phyloP scores from a whole-genome alignment of 768 basidiomycete species.

The Leccinellum albellum region DNA sequence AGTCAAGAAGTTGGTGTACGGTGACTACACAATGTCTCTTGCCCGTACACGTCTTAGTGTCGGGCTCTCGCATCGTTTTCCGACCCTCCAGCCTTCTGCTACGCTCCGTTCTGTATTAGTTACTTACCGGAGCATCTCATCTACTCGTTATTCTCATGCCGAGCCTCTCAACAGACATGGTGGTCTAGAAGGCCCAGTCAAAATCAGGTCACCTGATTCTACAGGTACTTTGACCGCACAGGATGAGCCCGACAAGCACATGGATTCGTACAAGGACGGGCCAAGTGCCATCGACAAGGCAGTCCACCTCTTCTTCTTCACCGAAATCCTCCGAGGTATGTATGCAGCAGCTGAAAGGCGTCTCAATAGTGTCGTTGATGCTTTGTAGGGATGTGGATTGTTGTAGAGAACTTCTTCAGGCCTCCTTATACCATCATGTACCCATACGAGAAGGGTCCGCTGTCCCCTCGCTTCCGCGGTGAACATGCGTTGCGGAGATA shows the following conservation, averaged over 20 bases:
- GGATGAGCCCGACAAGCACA: constrained; percentile 47
- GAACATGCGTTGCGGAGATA: constrained; percentile 97
- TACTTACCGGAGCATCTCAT: constrained; percentile 41
- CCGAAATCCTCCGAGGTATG: constrained; percentile 94
- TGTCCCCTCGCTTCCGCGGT: constrained; percentile 96
- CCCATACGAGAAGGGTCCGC: constrained; percentile 96
- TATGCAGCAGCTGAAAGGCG: constrained; percentile 33
- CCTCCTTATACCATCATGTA: constrained; percentile 99
- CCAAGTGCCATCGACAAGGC: constrained; percentile 95
- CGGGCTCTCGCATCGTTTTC: constrained; percentile 49
- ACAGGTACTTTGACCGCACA: constrained; percentile 35
- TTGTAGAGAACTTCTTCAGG: constrained; percentile 85
- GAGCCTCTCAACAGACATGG: constrained; percentile 16
- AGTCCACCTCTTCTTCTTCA: constrained; percentile 95
- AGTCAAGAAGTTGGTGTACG: constrained; percentile 8
- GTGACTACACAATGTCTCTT: constrained; percentile 49
- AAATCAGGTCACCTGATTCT: constrained; percentile 31
- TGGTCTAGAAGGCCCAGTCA: constrained; percentile 21
- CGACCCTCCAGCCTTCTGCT: constrained; percentile 22
- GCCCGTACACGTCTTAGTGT: constrained; percentile 48
- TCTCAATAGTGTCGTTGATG: constrained; percentile 8
- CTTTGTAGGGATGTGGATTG: constrained; percentile 91
- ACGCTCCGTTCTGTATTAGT: constrained; percentile 36
- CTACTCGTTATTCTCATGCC: constrained; percentile 20
- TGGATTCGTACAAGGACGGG: constrained; percentile 71